phyloP scores from a whole-genome alignment of 768 basidiomycete genomes.

The Inosperma sp. region DNA sequence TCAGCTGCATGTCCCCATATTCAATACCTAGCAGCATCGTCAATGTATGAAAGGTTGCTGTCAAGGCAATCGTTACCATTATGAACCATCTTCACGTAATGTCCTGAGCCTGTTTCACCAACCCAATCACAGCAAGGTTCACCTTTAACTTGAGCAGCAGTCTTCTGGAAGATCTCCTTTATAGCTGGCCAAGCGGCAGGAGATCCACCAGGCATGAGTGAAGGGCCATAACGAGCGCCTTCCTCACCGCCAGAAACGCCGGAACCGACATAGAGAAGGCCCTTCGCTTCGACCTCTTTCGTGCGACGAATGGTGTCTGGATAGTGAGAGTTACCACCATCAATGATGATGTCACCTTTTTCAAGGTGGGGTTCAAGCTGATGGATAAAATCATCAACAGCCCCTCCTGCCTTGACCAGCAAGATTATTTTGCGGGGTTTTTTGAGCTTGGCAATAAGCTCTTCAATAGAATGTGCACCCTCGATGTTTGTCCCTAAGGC shows the following conservation, averaged over 20 bases:
- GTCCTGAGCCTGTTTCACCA: conserved; percentile 89
- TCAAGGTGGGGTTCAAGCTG: conserved; percentile 89
- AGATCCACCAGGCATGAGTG: conserved; percentile 98
- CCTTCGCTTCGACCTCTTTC: conserved; percentile 90
- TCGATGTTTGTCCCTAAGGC: conserved; percentile 84
- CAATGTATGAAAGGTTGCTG: conserved; percentile 8
- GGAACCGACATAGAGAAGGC: conserved; percentile 94
- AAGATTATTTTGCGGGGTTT: conserved; percentile 95
- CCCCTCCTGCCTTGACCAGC: conserved; percentile 95
- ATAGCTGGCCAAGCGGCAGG: conserved; percentile 92
- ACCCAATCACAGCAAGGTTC: conserved; percentile 99
- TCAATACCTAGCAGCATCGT: conserved; percentile 75
- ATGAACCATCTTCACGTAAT: conserved; percentile 99
- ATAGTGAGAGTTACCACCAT: conserved; percentile 99
- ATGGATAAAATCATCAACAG: conserved; percentile 93
- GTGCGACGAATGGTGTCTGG: conserved; percentile 96
- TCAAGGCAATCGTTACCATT: conserved; percentile 53
- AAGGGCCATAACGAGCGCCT: conserved; percentile 94
- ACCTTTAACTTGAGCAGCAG: conserved; percentile 90
- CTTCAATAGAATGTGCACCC: conserved; percentile 91
- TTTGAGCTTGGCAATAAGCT: conserved; percentile 90
- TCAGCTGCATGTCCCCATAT: conserved; percentile 99
- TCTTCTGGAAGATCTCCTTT: conserved; percentile 98
- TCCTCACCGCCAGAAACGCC: conserved; percentile 99
- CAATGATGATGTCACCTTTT: conserved; percentile 96